Evolutionary conservation across 805 yeast genomes (phyloP).

Genomic region (Myxozyma nipponensis): DNA sequence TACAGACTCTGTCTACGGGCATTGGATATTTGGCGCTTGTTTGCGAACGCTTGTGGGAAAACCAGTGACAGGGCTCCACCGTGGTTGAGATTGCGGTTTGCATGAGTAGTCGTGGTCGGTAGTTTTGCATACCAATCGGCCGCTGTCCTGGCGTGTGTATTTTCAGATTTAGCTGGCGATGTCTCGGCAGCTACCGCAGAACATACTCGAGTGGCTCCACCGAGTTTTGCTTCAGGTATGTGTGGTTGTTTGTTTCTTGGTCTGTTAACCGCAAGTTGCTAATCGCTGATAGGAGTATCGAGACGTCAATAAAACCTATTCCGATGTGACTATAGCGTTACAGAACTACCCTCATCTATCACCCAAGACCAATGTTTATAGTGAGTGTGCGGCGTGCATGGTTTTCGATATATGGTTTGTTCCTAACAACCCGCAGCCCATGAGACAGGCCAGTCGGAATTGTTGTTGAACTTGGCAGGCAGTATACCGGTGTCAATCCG

Average conservation of each 20-base stretch:
- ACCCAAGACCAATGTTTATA: conserved; percentile 65
- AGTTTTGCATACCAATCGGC: too few species aligned
- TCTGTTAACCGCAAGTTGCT: not conserved
- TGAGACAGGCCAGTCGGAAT: conserved; percentile 53
- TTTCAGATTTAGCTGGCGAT: too few species aligned
- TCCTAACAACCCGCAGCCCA: conserved; percentile 37
- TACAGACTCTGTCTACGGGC: too few species aligned
- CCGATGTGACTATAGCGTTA: conserved; percentile 58
- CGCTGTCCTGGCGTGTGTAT: too few species aligned
- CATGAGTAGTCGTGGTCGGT: too few species aligned
- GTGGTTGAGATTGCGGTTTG: too few species aligned
- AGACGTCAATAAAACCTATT: conserved; percentile 40
- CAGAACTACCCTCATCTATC: conserved; percentile 50
- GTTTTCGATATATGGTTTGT: too few species aligned
- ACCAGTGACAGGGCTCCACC: too few species aligned
- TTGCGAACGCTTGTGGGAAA: too few species aligned
- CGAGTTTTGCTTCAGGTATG: conserved; percentile 50
- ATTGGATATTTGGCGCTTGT: too few species aligned
- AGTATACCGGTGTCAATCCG: conserved; percentile 41
- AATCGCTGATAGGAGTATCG: conserved; percentile 16
- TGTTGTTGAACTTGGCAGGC: conserved; percentile 66
- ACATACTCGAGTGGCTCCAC: conserved; percentile 56
- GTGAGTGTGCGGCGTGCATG: conserved; percentile 28
- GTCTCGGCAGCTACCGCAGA: conserved; percentile 39
- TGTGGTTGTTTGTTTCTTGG: not conserved